Base-by-base conservation (phyloP, 75 land plant genomes). In the Sequoia sempervirens region DNA sequence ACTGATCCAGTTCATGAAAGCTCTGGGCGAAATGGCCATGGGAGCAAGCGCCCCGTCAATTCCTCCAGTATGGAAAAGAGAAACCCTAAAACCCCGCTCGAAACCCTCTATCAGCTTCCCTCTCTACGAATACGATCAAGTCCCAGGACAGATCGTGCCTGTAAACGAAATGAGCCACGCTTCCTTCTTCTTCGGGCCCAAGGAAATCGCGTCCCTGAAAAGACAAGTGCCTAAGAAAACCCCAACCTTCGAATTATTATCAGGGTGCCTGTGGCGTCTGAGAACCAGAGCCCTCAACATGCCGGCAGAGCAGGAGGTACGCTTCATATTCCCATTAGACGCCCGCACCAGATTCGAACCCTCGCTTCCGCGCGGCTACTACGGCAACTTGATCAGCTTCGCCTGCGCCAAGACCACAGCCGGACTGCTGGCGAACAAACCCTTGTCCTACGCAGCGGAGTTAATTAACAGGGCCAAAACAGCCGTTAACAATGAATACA, bases 191-290 rank as follows among this genome's bases (percentile, higher is more conserved):
- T 88, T 90, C 45, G 85, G 89, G n/a, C 86, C 85, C 4, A 79
- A 10, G 15, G 85, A 88, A 26, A 78, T 45, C 11, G 28, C 4
- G 2, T 75, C 8, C 15, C 2, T 37, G n/a, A 18, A 38, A 40
- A 40, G 93, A 87, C 84, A 53, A 80, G 83, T 37, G 53, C 82
- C 82, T 91, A 83, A 90, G 94, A 83, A 81, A 85, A 70, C 92
- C 94, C 58, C 91, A 95, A 40, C 36, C 85, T 90, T 90, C 47
- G 88, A 90, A 4, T 2, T 90, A 17, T 47, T 92, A 23, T 80
- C 92, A 0, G 93, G 89, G n/a, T 82, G 83, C 69, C 75, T 92
- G 0, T 90, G 90, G 89, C 87, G 87, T 26, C 46, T 83, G 36
- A 89, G 92, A 38, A 41, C 85, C 75, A 8, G 92, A 87, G 28